Base-by-base conservation (phyloP, 108 stramenopile genomes). In the Aurantiochytrium sp. region DNA sequence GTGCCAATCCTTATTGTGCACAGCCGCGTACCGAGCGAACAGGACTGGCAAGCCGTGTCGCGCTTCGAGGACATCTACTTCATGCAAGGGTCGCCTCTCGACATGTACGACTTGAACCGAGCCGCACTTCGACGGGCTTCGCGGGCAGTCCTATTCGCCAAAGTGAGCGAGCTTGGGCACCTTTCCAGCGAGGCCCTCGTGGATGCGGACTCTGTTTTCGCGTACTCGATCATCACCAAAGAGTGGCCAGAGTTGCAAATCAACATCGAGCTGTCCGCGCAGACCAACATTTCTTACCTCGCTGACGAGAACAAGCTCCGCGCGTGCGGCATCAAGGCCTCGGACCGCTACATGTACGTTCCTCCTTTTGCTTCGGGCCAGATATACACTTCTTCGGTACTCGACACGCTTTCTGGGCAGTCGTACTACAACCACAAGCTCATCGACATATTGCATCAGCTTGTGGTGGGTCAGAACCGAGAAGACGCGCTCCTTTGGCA, bases 341-440 rank as follows among this genome's bases (percentile, higher is more conserved):
- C 59, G 27, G 73, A 81, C 12, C 39, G 45, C 19, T 48, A 81
- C 73, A 81, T 81, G 42, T 81, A 81, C 30, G 73, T 81, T 5
- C 73, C 73, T 0, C 73, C 73, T 3, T 81, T 81, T 81, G 73
- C 73, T 1, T 12, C 73, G 21, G 73, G 73, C 42, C 39, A 81
- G 1, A 81, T 81, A 6, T 81, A 81, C 45, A 41, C 45, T 6
- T 81, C 73, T 21, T 81, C 73, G 15, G 45, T 81, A 6, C 73
- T 81, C 2, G 73, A 81, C 39, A 81, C 73, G n/a, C 45, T 81
- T 12, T 48, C 45, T 12, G 73, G 73, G n/a, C 73, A 81, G 24
- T 41, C 73, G 6, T 81, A 48, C 30, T 81, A 81, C 73, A 81
- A 81, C 45, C 73, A 41, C n/a, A 81, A 81, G 45, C 39, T 81